A percentile compares a stretch with the other conserved stretches of the same genome.
These are phyloP conservation scores for Metschnikowia cerradonensis DNA, from an alignment of 805 yeast genomes.

Conservation along the genomic window DNA sequence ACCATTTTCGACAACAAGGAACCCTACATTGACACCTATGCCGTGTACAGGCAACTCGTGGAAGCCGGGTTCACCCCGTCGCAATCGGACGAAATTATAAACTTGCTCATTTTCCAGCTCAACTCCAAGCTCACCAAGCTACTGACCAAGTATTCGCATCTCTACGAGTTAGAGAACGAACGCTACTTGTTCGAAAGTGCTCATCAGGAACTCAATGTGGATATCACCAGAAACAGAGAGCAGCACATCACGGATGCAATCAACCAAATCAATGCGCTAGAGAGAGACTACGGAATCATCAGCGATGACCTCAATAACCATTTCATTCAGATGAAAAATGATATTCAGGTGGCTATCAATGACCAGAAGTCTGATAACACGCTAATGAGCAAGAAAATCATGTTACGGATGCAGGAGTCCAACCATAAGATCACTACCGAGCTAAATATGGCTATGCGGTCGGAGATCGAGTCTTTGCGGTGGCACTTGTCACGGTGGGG, in stretches of 20 bases:
- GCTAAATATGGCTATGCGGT: slow-evolving; percentile 73
- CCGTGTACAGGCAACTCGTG: slow-evolving; percentile 49
- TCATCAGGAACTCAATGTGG: slow-evolving; percentile 78
- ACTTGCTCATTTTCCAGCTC: slow-evolving; percentile 41
- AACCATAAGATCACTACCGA: slow-evolving; percentile 81
- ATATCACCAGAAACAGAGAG: slow-evolving; percentile 69
- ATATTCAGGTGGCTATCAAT: slow-evolving; percentile 75
- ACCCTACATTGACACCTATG: slow-evolving; percentile 46
- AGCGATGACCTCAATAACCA: slow-evolving; percentile 72
- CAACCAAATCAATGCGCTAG: slow-evolving; percentile 61
- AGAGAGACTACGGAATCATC: slow-evolving; percentile 65
- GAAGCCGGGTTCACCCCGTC: slow-evolving; percentile 54
- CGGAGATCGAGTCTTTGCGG: slow-evolving; percentile 82
- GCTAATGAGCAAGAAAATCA: slow-evolving; percentile 62
- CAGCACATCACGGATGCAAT: slow-evolving; percentile 63
- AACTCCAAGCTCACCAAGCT: slow-evolving; percentile 42
- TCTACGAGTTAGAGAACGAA: slow-evolving; percentile 80
- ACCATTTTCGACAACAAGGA: slow-evolving; percentile 54
- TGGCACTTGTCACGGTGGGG: slow-evolving; percentile 95
- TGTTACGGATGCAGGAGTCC: slow-evolving; percentile 72
- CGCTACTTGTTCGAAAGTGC: slow-evolving; percentile 88
- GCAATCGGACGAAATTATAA: slow-evolving; percentile 60
- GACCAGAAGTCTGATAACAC: slow-evolving; percentile 86
- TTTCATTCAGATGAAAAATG: slow-evolving; percentile 58
- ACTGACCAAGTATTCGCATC: slow-evolving; percentile 45